Percentiles rank a stretch among this genome's conserved stretches.
These are phyloP conservation scores for Primulina tabacum DNA, from an alignment of 257 asterid species.

Conservation along the genomic window DNA sequence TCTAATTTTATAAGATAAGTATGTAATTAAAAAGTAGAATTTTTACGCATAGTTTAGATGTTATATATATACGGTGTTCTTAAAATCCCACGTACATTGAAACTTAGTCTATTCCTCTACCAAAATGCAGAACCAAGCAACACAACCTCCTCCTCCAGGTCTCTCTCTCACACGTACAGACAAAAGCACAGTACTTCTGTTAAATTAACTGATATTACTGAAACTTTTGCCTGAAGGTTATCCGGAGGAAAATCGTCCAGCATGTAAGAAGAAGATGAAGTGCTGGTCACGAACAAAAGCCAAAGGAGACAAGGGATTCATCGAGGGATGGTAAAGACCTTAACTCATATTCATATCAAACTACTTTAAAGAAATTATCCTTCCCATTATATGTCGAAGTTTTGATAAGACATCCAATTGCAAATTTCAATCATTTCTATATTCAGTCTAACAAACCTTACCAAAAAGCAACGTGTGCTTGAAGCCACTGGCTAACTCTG, in stretches of 20 bases:
- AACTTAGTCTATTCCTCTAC: neutral
- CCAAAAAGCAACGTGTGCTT: neutral
- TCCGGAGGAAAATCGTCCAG: neutral
- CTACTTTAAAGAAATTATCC: neutral
- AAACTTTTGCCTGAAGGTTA: constrained; percentile 10
- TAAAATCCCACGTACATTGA: neutral
- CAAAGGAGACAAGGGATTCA: constrained; percentile 11
- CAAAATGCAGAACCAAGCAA: constrained; percentile 8
- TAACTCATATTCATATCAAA: neutral
- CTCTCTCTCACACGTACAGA: neutral
- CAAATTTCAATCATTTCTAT: neutral
- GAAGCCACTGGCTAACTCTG: neutral
- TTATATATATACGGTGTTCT: neutral
- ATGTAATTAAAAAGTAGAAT: too few species aligned
- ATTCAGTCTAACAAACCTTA: neutral
- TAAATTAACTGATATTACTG: neutral
- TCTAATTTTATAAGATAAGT: too few species aligned
- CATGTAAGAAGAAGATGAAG: constrained; percentile 6
- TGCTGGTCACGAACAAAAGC: neutral
- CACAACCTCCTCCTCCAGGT: constrained; percentile 11
- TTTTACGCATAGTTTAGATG: neutral
- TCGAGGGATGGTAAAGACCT: constrained; percentile 14
- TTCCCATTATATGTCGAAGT: too few species aligned
- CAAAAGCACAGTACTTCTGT: neutral
- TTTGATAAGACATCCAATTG: neutral